phyloP scores from a whole-genome alignment of 495 filamentous ascomycete species.

The Penicillium atrosanguineum region DNA sequence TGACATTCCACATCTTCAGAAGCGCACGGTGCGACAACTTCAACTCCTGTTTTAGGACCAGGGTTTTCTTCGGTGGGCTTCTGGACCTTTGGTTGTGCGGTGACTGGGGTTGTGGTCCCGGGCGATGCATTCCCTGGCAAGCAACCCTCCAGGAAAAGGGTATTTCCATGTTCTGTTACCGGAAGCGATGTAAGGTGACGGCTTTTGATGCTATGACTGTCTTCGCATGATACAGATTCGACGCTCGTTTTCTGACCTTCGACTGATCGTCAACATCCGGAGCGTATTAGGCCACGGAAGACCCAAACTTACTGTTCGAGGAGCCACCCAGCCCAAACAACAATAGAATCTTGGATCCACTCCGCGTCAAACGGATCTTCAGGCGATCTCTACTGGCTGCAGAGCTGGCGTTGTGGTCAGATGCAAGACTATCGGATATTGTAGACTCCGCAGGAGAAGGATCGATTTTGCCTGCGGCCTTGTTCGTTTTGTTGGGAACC shows the following conservation, averaged over 20 bases:
- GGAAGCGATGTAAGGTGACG: neutral
- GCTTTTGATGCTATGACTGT: neutral
- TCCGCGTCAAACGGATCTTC: constrained; percentile 17
- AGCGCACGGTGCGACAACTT: neutral
- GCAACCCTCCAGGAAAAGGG: neutral
- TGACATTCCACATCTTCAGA: constrained; percentile 1
- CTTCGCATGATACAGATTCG: constrained; percentile 13
- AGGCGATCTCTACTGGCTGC: constrained; percentile 10
- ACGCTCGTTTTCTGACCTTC: constrained; percentile 20
- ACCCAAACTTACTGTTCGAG: constrained; percentile 13
- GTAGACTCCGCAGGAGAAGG: constrained; percentile 19
- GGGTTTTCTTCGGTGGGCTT: neutral
- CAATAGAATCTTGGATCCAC: constrained; percentile 24
- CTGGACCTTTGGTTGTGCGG: neutral
- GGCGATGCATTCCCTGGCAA: constrained; percentile 9
- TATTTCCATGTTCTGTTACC: neutral
- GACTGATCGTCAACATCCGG: neutral
- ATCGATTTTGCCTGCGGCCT: constrained; percentile 13
- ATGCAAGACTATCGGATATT: constrained; percentile 26
- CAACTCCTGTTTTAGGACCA: neutral
- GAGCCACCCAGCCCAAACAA: constrained; percentile 22
- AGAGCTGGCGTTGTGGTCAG: constrained; percentile 13
- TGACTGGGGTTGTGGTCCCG: neutral
- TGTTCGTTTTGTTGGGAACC: constrained; percentile 21
- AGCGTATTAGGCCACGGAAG: neutral